Evolutionary conservation across 1,284 basidiomycete genomes (phyloP).

Genomic region (Blastosporella zonata): DNA sequence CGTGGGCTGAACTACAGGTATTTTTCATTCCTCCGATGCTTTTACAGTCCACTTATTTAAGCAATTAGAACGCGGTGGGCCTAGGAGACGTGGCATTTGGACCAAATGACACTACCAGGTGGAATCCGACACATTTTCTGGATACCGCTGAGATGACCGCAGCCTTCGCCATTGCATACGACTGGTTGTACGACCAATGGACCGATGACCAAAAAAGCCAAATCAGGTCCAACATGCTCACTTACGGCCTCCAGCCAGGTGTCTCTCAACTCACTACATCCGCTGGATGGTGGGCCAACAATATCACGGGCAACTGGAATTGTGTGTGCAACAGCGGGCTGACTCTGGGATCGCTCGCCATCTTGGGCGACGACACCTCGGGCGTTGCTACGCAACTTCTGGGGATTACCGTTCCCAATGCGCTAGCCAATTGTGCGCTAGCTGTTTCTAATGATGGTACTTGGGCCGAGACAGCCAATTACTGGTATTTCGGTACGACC

Average conservation of each 20-base stretch:
- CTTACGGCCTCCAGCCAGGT: slow-evolving; percentile 75
- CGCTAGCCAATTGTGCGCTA: slow-evolving; percentile 75
- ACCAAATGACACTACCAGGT: slow-evolving; percentile 49
- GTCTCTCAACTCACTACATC: slow-evolving; percentile 43
- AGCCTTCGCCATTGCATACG: slow-evolving; percentile 91
- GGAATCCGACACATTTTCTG: slow-evolving; percentile 92
- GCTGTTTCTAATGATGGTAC: slow-evolving; percentile 76
- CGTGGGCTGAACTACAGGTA: slow-evolving; percentile 82
- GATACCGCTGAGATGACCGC: slow-evolving; percentile 89
- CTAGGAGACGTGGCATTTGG: slow-evolving; percentile 64
- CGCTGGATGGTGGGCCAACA: slow-evolving; percentile 60
- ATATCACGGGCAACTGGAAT: slow-evolving; percentile 89
- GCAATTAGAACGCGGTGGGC: slow-evolving; percentile 63
- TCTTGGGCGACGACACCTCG: slow-evolving; percentile 82
- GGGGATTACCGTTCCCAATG: slow-evolving; percentile 68
- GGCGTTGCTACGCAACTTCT: slow-evolving; percentile 72
- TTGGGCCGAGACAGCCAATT: slow-evolving; percentile 95
- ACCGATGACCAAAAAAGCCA: slow-evolving; percentile 65
- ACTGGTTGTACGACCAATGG: slow-evolving; percentile 93
- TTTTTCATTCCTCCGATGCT: slow-evolving; percentile 11
- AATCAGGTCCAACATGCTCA: slow-evolving; percentile 76
- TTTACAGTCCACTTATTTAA: slow-evolving; percentile 2
- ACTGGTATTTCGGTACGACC: slow-evolving; percentile 95
- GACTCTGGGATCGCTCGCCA: slow-evolving; percentile 87
- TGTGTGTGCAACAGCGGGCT: slow-evolving; percentile 95